Evolutionary conservation across 2,329 filamentous ascomycete species (phyloP).

Genomic region (Zymoseptoria tritici): DNA sequence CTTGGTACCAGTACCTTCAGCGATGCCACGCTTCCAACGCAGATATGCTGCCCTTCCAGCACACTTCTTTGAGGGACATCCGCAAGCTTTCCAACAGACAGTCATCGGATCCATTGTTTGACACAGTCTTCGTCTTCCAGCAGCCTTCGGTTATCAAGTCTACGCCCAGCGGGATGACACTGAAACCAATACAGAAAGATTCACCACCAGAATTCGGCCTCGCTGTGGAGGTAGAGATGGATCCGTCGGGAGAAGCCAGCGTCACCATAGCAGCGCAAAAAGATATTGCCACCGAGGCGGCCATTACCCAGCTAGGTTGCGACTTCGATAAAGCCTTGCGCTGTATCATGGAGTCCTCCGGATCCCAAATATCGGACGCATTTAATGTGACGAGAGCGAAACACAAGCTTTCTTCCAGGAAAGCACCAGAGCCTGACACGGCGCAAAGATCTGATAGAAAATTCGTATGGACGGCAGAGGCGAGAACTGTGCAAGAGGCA

Average conservation of each 20-base stretch:
- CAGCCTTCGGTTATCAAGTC: not conserved
- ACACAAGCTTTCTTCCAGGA: conserved; percentile 1
- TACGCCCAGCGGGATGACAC: conserved; percentile 31
- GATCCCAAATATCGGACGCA: conserved; percentile 7
- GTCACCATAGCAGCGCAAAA: conserved; percentile 55
- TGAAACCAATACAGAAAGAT: conserved; percentile 47
- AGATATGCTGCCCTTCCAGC: conserved; percentile 62
- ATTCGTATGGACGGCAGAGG: conserved; percentile 54
- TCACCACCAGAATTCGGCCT: conserved; percentile 62
- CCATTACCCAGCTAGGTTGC: conserved; percentile 24
- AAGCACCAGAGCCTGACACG: conserved; percentile 2
- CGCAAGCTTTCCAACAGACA: conserved; percentile 66
- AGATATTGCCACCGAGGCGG: conserved; percentile 25
- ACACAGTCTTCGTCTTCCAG: conserved; percentile 78
- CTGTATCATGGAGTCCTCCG: conserved; percentile 3
- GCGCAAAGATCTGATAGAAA: conserved; percentile 19
- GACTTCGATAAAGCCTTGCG: conserved; percentile 9
- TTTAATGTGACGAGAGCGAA: conserved; percentile 4
- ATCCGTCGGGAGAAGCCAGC: conserved; percentile 40
- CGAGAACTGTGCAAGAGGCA: conserved; percentile 50
- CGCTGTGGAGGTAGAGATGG: conserved; percentile 64
- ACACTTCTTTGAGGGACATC: conserved; percentile 70
- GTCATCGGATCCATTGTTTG: conserved; percentile 57
- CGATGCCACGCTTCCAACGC: conserved; percentile 66
- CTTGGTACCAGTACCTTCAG: conserved; percentile 54